Base-by-base conservation (phyloP, 2,329 filamentous ascomycete genomes). In the Penicillium brasilianum region DNA sequence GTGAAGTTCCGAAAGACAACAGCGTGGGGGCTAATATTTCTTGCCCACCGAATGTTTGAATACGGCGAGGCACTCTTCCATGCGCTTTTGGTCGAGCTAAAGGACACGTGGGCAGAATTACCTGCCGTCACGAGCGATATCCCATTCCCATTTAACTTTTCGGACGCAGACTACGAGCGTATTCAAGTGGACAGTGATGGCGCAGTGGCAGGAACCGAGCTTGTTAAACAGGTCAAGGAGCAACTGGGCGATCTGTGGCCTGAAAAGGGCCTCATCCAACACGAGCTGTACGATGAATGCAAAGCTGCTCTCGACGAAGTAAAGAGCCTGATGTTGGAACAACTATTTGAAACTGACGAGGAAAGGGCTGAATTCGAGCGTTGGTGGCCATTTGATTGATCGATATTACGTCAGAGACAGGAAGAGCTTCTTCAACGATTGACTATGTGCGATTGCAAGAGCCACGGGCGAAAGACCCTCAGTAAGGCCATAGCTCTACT, bases 1-100 rank as follows among this genome's bases (percentile, higher is more conserved):
- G 48, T 32, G 9, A 16, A 52, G 2, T 52, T 22, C n/a, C 30
- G 22, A 52, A 52, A 52, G 34, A 39, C 34, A n/a, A 18, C 32
- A 52, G 49, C 49, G 16, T 52, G 39, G 13, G 49, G 30, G 10
- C 36, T 36, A 7, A 22, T 52, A 16, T 52, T 52, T 5, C 20
- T 52, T 52, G 49, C 32, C 9, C 32, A 25, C n/a, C 32, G 30
- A 39, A 52, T 52, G 18, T 52, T 52, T n/a, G 32, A 50, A 52
- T 52, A 52, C 49, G 34, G 49, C 20, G 49, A 52, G n/a, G n/a
- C 34, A 4, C 49, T 39, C 10, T 36, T 52, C 2, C 20, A 36
- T n/a, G 28, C 49, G 3, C 49, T 37, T 25, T 7, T 20, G 8
- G 48, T 11, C 11, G 32, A 52, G 8, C 18, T 37, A 20, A 39